These are phyloP conservation scores for Cinchona pubescens DNA, from an alignment of 257 asterid genomes.

Conservation along the genomic window DNA sequence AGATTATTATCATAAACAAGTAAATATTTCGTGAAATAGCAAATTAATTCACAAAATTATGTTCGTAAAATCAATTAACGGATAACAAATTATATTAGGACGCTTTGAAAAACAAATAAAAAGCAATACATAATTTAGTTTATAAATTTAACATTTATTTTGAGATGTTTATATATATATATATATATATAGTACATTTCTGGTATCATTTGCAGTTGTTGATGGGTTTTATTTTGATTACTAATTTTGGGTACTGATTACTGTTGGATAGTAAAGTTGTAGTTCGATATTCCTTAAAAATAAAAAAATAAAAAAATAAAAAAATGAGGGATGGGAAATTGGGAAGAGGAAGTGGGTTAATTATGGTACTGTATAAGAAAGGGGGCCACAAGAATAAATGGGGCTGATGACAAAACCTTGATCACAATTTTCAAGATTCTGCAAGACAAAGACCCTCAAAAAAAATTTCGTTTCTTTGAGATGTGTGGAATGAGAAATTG, in stretches of 20 bases:
- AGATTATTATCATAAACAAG: too few species aligned
- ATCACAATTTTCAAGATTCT: conserved; percentile 51
- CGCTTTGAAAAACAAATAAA: neutral
- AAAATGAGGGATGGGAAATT: neutral
- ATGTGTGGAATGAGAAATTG: too few species aligned
- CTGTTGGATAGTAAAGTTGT: conserved; percentile 8
- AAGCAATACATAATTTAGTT: neutral
- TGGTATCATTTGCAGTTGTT: neutral
- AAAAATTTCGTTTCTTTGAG: conserved; percentile 8
- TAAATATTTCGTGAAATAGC: too few species aligned
- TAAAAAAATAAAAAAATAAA: neutral
- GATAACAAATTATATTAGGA: neutral
- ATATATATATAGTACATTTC: neutral
- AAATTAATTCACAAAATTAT: neutral
- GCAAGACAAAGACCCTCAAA: conserved; percentile 14
- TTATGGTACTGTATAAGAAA: conserved; percentile 32
- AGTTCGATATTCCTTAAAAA: conserved; percentile 1
- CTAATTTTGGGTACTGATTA: neutral
- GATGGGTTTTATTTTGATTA: conserved; percentile 1
- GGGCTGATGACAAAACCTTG: conserved; percentile 30
- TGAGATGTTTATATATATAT: neutral
- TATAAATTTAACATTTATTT: neutral
- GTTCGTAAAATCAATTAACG: neutral
- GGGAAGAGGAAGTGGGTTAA: conserved; percentile 21
- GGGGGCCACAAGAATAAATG: conserved; percentile 52